Evolutionary conservation across 306 rosid genomes (phyloP).

Genomic region (Pterocarpus santalinus): DNA sequence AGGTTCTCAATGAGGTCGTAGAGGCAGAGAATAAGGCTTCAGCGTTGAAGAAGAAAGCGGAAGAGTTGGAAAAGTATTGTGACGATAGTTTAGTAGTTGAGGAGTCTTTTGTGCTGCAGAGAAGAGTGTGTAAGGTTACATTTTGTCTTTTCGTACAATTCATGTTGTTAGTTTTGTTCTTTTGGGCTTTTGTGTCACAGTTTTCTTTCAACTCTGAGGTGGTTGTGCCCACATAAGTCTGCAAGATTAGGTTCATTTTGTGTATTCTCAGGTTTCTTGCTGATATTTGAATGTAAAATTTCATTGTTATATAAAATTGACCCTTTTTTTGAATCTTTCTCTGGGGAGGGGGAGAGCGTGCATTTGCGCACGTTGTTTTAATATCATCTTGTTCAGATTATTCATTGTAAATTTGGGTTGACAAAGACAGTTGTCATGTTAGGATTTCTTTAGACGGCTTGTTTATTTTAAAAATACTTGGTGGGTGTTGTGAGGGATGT

Average conservation of each 20-base stretch:
- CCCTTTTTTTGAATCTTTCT: constrained; percentile 38
- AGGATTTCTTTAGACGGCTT: background rate
- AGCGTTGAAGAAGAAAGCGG: constrained; percentile 63
- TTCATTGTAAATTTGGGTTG: constrained; percentile 44
- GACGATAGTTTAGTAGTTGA: constrained; percentile 63
- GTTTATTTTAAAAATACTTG: background rate
- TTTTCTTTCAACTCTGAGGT: constrained; percentile 55
- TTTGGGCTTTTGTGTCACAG: constrained; percentile 62
- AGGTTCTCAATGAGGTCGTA: constrained; percentile 59
- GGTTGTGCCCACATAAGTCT: constrained; percentile 82
- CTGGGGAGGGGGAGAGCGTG: constrained; percentile 38
- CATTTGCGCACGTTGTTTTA: constrained; percentile 41
- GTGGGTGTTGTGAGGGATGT: background rate
- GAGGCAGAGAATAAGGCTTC: constrained; percentile 63
- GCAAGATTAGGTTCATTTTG: constrained; percentile 45
- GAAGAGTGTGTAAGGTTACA: constrained; percentile 64
- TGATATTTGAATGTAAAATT: constrained; percentile 56
- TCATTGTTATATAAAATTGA: constrained; percentile 42
- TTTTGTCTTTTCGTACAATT: constrained; percentile 66
- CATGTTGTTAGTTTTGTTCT: constrained; percentile 57
- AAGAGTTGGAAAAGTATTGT: constrained; percentile 59
- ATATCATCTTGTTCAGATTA: constrained; percentile 43
- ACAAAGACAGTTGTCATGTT: background rate
- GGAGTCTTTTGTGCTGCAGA: constrained; percentile 67
- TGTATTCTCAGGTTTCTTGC: constrained; percentile 47